phyloP scores from a whole-genome alignment of 2,329 filamentous ascomycete genomes.

The Graphilbum fragrans region DNA sequence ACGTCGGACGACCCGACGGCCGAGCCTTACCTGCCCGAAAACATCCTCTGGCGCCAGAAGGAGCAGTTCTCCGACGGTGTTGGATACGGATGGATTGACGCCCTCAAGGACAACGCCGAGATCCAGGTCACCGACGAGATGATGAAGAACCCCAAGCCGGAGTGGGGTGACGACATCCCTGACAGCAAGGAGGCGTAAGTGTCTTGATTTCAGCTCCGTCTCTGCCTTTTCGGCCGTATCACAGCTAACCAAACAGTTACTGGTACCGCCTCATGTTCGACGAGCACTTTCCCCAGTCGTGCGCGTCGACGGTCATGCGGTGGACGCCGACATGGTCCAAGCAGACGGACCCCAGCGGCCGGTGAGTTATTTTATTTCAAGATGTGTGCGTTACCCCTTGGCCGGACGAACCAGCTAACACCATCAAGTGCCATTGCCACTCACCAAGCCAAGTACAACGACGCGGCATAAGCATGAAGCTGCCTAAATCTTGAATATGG shows the following conservation, averaged over 20 bases:
- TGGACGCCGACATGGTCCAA: conserved; percentile 98
- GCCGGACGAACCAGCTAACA: not conserved
- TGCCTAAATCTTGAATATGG: not conserved
- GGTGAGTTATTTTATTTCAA: conserved; percentile 35
- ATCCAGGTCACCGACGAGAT: conserved; percentile 86
- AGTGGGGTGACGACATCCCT: conserved; percentile 88
- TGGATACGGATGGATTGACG: conserved; percentile 98
- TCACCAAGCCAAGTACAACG: conserved; percentile 63
- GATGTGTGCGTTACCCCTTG: not conserved
- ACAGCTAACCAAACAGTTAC: conserved; percentile 43
- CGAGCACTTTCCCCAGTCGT: conserved; percentile 89
- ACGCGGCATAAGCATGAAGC: conserved; percentile 12
- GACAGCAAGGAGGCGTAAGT: conserved; percentile 91
- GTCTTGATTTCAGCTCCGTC: not conserved
- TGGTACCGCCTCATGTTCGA: conserved; percentile 99
- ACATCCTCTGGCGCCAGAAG: conserved; percentile 97
- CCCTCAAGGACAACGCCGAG: conserved; percentile 89
- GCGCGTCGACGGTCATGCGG: conserved; percentile 84
- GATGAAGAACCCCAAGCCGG: conserved; percentile 95
- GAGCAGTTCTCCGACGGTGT: conserved; percentile 99
- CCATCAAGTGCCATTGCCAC: conserved; percentile 56
- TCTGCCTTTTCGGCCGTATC: not conserved
- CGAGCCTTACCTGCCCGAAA: conserved; percentile 82
- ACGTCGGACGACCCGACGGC: conserved; percentile 72
- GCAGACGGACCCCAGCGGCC: conserved; percentile 88